A percentile compares a stretch with the other conserved stretches of the same genome.
Evolutionary conservation across 2,329 filamentous ascomycete species (phyloP).

Genomic region (Neonectria magnoliae): DNA sequence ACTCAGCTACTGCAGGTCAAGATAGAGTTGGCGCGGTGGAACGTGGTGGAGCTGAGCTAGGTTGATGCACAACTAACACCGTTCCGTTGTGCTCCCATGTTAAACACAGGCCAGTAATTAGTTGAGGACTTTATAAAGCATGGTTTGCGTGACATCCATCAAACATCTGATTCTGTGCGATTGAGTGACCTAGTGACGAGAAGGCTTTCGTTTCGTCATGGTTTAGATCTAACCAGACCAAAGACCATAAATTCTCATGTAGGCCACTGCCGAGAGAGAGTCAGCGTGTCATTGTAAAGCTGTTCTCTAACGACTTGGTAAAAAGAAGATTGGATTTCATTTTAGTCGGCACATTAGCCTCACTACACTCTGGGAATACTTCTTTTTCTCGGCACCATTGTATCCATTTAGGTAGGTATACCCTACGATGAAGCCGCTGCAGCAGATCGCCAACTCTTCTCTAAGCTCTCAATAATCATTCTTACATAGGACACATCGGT

Average conservation of each 20-base stretch:
- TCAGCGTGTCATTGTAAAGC: no score
- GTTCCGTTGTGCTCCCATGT: neutral
- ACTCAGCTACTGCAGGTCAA: no score
- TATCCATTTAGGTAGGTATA: neutral
- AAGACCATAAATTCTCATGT: no score
- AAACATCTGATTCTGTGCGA: neutral
- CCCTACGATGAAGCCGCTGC: neutral
- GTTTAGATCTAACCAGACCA: no score
- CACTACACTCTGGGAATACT: no score
- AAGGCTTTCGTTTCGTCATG: no score
- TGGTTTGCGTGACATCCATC: neutral
- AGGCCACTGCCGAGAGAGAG: no score
- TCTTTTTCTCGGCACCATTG: no score
- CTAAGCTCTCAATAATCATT: constrained; percentile 26
- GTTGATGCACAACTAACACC: neutral
- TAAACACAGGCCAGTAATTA: neutral
- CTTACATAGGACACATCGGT: constrained; percentile 26
- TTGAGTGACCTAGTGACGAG: neutral
- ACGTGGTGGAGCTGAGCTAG: neutral
- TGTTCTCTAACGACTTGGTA: no score
- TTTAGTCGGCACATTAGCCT: no score
- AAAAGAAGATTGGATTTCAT: no score
- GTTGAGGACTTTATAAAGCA: neutral
- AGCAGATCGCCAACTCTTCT: constrained; percentile 13
- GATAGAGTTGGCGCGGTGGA: no score